Evolutionary conservation across 2,329 filamentous ascomycete genomes (phyloP).

Genomic region (Pseudogymnoascus sp.): DNA sequence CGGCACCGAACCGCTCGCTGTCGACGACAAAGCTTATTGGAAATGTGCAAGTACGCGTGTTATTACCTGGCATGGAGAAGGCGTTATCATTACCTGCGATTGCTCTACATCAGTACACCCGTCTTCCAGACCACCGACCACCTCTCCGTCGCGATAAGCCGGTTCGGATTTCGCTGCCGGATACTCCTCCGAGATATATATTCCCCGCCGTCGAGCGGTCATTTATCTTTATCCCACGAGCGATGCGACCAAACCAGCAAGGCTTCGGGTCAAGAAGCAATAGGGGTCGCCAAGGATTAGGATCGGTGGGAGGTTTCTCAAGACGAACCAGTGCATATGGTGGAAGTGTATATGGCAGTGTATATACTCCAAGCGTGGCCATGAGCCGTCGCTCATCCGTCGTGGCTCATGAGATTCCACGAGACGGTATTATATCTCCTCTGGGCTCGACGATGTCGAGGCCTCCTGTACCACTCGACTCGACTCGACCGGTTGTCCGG

Average conservation of each 20-base stretch:
- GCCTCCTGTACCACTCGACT: conserved; percentile 55
- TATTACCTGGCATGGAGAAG: conserved; percentile 66
- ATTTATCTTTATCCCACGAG: conserved; percentile 95
- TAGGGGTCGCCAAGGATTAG: conserved; percentile 66
- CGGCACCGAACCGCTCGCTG: conserved; percentile 67
- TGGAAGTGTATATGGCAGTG: conserved; percentile 64
- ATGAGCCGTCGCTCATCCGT: conserved; percentile 82
- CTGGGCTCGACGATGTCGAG: conserved; percentile 71
- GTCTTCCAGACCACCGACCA: conserved; percentile 88
- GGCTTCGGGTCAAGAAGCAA: conserved; percentile 60
- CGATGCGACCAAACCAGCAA: conserved; percentile 88
- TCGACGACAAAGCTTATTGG: conserved; percentile 79
- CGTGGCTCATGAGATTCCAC: conserved; percentile 57
- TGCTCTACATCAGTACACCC: conserved; percentile 83
- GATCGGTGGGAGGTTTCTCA: conserved; percentile 60
- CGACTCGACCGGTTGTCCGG: conserved; percentile 68
- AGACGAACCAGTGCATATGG: conserved; percentile 79
- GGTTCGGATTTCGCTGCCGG: conserved; percentile 84
- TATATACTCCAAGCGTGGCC: conserved; percentile 80
- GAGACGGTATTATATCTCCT: conserved; percentile 74
- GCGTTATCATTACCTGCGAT: conserved; percentile 68
- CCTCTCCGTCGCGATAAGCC: conserved; percentile 93
- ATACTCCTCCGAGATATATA: conserved; percentile 75
- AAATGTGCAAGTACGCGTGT: conserved; percentile 78
- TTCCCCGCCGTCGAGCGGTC: conserved; percentile 86